Evolutionary conservation across 1,139 yeast species (phyloP).

Genomic region (Lodderomyces orthopsilosis): DNA sequence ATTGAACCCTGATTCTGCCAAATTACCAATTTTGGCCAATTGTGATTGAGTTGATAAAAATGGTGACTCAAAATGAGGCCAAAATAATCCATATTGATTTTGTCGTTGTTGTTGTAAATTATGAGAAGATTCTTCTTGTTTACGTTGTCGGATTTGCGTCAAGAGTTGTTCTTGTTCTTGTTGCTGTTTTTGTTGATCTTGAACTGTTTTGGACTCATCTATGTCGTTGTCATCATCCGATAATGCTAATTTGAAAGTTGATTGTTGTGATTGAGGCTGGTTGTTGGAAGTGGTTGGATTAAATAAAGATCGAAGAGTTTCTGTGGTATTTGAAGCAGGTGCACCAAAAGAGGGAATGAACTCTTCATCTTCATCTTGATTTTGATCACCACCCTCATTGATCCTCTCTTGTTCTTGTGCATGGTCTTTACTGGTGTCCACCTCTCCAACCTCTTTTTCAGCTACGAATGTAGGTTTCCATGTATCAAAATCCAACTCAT

Average conservation of each 20-base stretch:
- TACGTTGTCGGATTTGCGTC: constrained; percentile 31
- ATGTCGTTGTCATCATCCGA: constrained; percentile 38
- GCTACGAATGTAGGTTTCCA: background rate
- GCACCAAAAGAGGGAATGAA: constrained; percentile 52
- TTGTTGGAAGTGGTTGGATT: constrained; percentile 34
- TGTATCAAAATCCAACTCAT: constrained; percentile 29
- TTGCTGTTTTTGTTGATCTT: constrained; percentile 22
- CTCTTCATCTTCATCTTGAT: constrained; percentile 23
- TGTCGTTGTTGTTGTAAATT: constrained; percentile 3
- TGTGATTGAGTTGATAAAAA: constrained; percentile 84
- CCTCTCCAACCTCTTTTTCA: constrained; percentile 1
- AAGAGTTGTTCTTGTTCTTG: constrained; percentile 18
- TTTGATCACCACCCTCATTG: constrained; percentile 10
- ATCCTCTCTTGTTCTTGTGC: constrained; percentile 4
- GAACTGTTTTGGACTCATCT: constrained; percentile 19
- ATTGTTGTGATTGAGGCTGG: constrained; percentile 9
- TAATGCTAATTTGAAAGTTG: constrained; percentile 31
- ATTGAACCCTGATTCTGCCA: constrained; percentile 20
- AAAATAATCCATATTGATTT: constrained; percentile 56
- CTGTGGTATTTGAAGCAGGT: constrained; percentile 40
- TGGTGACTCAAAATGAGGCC: constrained; percentile 82
- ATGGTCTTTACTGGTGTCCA: background rate
- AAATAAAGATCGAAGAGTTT: constrained; percentile 61
- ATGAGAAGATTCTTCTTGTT: constrained; percentile 20
- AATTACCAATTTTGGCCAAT: constrained; percentile 52